Evolutionary conservation across 2,329 filamentous ascomycete species (phyloP).

Genomic region (Pseudogymnoascus sp.): DNA sequence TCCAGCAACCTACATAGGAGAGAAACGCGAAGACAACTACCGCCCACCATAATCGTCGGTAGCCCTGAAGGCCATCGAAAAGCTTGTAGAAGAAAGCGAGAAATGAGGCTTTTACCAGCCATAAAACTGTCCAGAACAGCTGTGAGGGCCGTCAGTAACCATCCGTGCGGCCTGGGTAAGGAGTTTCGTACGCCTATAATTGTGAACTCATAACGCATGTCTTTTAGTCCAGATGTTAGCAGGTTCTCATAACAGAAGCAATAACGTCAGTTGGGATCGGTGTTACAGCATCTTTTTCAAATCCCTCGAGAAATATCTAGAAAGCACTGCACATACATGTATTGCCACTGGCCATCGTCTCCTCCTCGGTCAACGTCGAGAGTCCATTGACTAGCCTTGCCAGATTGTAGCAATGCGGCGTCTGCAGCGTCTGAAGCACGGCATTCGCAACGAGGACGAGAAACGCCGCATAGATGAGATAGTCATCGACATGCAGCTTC

Average conservation of each 20-base stretch:
- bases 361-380: neutral
- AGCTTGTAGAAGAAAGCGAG: conserved; percentile 10
- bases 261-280: neutral
- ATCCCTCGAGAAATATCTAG: neutral
- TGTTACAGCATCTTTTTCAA: neutral
- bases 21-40: neutral
- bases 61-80: neutral
- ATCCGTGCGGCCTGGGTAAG: neutral
- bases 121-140: conserved; percentile 11
- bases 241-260: neutral
- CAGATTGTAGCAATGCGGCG: neutral
- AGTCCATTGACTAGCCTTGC: neutral
- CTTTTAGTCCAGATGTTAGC: neutral
- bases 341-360: neutral
- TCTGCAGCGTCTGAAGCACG: neutral
- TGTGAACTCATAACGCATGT: neutral
- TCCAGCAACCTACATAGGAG: conserved; percentile 1
- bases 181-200: neutral
- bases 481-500: neutral
- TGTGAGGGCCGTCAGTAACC: neutral
- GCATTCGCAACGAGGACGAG: neutral
- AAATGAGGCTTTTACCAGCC: conserved; percentile 12
- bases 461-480: neutral
- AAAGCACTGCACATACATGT: neutral
- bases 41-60: conserved; percentile 8